phyloP scores from a whole-genome alignment of 2,329 filamentous ascomycete genomes.

The Lasiodiplodia sp. region DNA sequence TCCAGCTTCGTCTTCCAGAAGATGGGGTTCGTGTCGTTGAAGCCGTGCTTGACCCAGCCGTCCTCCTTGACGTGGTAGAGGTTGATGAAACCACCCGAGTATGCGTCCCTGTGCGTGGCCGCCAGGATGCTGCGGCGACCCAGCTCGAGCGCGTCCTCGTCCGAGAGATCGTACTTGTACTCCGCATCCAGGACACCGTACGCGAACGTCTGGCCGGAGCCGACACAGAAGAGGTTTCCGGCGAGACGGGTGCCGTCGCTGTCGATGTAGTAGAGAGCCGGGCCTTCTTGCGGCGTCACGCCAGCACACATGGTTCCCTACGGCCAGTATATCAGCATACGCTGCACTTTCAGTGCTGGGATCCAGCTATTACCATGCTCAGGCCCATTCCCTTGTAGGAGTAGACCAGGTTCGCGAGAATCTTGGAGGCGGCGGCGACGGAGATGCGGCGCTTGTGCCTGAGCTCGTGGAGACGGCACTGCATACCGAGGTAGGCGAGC shows the following conservation, averaged over 20 bases:
- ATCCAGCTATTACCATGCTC: conserved; percentile 70
- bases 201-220: conserved; percentile 97
- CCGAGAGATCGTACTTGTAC: conserved; percentile 87
- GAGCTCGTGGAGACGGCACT: conserved; percentile 98
- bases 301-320: conserved; percentile 96
- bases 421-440: conserved; percentile 96
- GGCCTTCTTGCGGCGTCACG: conserved; percentile 93
- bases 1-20: conserved; percentile 99
- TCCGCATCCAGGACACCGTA: conserved; percentile 97
- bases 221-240: conserved; percentile 97
- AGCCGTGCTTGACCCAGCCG: conserved; percentile 98
- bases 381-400: conserved; percentile 98
- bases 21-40: conserved; percentile 97
- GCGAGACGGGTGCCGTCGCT: conserved; percentile 91
- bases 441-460: conserved; percentile 99
- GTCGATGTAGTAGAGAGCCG: conserved; percentile 98
- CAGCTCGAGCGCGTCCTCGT: conserved; percentile 88
- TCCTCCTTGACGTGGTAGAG: conserved; percentile 99
- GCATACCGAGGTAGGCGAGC: conserved; percentile 98
- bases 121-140: conserved; percentile 92
- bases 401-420: conserved; percentile 97
- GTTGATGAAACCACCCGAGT: conserved; percentile 98
- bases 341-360: too few relatives aligned
- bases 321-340: not conserved
- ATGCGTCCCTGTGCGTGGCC: conserved; percentile 97